A percentile compares a stretch with the other conserved stretches of the same genome.
These are phyloP conservation scores for Thraustochytrium sp. DNA, from an alignment of 352 stramenopile species.

Conservation along the genomic window DNA sequence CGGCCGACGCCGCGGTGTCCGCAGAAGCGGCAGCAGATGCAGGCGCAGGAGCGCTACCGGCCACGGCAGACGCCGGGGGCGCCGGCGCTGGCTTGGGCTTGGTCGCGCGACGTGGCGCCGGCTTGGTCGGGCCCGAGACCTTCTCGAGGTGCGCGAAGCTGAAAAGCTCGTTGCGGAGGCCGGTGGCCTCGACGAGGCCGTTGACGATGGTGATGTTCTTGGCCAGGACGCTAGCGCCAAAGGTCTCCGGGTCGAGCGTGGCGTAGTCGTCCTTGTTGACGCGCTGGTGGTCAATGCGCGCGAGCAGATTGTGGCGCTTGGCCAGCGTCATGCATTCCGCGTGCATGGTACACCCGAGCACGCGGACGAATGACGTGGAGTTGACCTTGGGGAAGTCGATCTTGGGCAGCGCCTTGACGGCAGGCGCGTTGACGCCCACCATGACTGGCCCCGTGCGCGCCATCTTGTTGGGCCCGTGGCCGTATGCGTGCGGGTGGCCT, in stretches of 20 bases:
- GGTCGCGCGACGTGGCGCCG: neutral
- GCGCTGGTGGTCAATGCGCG: conserved; percentile 7
- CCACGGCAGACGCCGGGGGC: neutral
- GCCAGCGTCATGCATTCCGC: conserved; percentile 22
- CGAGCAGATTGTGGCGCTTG: neutral
- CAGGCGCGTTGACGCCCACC: neutral
- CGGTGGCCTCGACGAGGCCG: neutral
- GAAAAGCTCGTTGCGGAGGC: conserved; percentile 28
- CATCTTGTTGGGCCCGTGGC: neutral
- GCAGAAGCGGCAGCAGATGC: neutral
- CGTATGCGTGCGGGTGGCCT: neutral
- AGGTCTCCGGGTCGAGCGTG: neutral
- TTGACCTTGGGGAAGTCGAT: conserved; percentile 23
- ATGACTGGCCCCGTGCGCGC: neutral
- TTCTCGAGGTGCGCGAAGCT: neutral
- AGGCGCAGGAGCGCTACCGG: too few relatives aligned
- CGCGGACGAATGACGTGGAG: neutral
- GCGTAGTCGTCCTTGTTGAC: neutral
- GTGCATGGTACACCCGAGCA: conserved; percentile 40
- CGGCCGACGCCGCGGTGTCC: neutral
- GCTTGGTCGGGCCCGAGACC: neutral
- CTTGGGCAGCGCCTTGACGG: conserved; percentile 10
- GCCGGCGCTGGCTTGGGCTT: neutral
- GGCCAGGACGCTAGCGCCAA: neutral
- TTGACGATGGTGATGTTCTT: conserved; percentile 39